Percentiles rank a stretch among this genome's conserved stretches.
phyloP scores from a whole-genome alignment of 805 yeast species.

The Candida vaughaniae region DNA sequence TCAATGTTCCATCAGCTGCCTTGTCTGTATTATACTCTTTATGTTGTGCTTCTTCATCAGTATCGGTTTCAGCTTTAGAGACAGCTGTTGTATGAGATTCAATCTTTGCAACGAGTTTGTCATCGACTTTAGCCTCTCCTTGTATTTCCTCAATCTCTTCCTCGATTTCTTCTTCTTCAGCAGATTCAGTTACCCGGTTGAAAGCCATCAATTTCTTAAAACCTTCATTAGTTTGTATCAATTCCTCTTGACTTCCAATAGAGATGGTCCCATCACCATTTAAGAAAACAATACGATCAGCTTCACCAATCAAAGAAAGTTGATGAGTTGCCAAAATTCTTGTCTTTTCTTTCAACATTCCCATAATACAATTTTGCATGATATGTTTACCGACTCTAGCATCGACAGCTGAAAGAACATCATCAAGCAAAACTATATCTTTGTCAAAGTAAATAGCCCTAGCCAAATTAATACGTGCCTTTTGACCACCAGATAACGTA shows the following conservation, averaged over 20 bases:
- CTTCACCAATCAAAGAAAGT: conserved; percentile 26
- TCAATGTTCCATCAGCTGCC: conserved; percentile 23
- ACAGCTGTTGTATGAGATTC: conserved; percentile 3
- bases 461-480: conserved; percentile 33
- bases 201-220: conserved; percentile 28
- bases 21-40: conserved; percentile 27
- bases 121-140: conserved; percentile 17
- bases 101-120: conserved; percentile 3
- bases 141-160: conserved; percentile 15
- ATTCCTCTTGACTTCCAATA: conserved; percentile 24
- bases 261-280: conserved; percentile 30
- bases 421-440: conserved; percentile 31
- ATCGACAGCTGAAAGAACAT: conserved; percentile 35
- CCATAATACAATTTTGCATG: conserved; percentile 26
- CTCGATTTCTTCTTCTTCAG: conserved; percentile 15
- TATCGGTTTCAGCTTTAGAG: conserved; percentile 13
- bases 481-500: conserved; percentile 36
- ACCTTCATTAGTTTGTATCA: conserved; percentile 19
- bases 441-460: conserved; percentile 29
- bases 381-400: conserved; percentile 35
- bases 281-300: conserved; percentile 26
- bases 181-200: conserved; percentile 17
- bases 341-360: conserved; percentile 23
- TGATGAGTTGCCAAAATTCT: conserved; percentile 36
- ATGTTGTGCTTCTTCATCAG: conserved; percentile 32